Conservation (phyloP, 1,284 basidiomycete species). For the Phaffia rhodozyma region DNA sequence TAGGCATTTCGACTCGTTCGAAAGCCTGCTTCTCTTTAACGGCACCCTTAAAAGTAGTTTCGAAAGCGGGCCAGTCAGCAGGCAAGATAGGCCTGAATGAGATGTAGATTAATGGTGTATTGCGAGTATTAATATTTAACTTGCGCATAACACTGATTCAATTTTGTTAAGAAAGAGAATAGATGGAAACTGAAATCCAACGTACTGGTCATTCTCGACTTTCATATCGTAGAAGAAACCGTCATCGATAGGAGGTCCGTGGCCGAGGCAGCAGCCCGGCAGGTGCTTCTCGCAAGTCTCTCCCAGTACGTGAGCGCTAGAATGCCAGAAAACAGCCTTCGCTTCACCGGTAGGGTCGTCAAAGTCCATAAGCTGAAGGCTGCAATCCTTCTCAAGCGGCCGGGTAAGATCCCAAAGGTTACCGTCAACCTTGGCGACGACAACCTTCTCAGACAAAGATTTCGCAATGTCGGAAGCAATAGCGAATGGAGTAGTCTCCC, state of each 20-base stretch:
- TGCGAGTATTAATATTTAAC: too few relatives aligned
- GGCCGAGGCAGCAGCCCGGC: slow-evolving; percentile 88
- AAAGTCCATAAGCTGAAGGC: slow-evolving; percentile 83
- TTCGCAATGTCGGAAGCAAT: slow-evolving; percentile 80
- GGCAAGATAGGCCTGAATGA: slow-evolving; percentile 53
- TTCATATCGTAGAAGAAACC: slow-evolving; percentile 99
- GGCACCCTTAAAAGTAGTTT: slow-evolving; percentile 74
- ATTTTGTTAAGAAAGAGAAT: too few relatives aligned
- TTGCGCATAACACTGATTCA: too few relatives aligned
- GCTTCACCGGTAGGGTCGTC: slow-evolving; percentile 81
- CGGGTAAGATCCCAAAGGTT: slow-evolving; percentile 90
- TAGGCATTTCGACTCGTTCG: slow-evolving; percentile 83
- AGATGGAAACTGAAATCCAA: not conserved
- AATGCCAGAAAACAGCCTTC: slow-evolving; percentile 98
- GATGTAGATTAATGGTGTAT: not conserved
- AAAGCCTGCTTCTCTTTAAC: slow-evolving; percentile 97
- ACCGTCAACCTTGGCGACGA: slow-evolving; percentile 88
- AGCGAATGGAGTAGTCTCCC: slow-evolving; percentile 94
- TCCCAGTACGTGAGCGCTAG: slow-evolving; percentile 96
- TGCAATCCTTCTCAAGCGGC: slow-evolving; percentile 71
- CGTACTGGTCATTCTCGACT: slow-evolving; percentile 29
- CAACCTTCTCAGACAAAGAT: slow-evolving; percentile 73
- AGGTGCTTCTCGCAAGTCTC: slow-evolving; percentile 91
- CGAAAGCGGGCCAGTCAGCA: slow-evolving; percentile 76
- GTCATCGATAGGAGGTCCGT: slow-evolving; percentile 91